These are phyloP conservation scores for Combretum micranthum DNA, from an alignment of 345 rosid species.

Conservation along the genomic window DNA sequence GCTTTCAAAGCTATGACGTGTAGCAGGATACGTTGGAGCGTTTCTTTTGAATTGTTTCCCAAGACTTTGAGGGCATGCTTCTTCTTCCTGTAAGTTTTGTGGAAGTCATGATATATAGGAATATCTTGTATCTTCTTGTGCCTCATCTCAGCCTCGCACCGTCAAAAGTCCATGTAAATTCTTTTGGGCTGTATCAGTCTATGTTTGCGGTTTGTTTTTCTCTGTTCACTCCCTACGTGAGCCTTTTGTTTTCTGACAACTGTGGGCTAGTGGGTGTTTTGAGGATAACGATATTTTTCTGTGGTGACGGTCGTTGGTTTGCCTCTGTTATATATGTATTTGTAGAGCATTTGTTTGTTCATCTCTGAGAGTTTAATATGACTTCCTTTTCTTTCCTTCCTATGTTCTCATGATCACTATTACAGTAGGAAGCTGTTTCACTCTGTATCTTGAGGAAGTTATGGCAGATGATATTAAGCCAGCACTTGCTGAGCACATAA, in stretches of 20 bases:
- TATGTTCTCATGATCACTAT: too few relatives aligned
- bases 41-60: conserved; percentile 2
- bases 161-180: conserved; percentile 8
- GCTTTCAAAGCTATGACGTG: conserved; percentile 29
- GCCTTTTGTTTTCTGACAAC: too few relatives aligned
- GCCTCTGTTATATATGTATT: too few relatives aligned
- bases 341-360: too few relatives aligned
- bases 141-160: not conserved
- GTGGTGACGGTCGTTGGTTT: too few relatives aligned
- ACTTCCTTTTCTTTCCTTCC: conserved; percentile 13
- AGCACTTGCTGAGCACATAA: too few relatives aligned
- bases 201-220: not conserved
- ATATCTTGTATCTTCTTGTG: not conserved
- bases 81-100: too few relatives aligned
- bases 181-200: conserved; percentile 6
- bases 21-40: conserved; percentile 18
- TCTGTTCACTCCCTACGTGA: not conserved
- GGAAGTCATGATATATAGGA: conserved; percentile 4
- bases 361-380: conserved; percentile 3
- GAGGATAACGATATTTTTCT: too few relatives aligned
- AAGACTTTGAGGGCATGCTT: conserved; percentile 2
- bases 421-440: too few relatives aligned
- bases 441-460: too few relatives aligned
- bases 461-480: too few relatives aligned
- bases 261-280: too few relatives aligned